Conservation (phyloP, 306 rosid genomes). For the Medicago arabica region DNA sequence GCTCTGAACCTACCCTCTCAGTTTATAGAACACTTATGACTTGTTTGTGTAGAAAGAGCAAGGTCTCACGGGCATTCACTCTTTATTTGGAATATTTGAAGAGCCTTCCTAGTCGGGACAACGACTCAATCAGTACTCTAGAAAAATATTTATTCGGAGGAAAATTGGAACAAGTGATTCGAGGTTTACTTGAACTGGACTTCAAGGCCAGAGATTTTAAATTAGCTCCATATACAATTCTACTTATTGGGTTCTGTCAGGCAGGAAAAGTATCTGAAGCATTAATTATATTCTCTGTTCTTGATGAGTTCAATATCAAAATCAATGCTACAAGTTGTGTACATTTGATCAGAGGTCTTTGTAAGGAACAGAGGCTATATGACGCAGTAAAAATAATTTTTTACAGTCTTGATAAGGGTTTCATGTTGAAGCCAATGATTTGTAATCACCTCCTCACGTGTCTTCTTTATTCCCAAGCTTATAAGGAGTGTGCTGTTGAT, state of each 20-base stretch:
- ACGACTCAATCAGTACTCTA: slow-evolving; percentile 49
- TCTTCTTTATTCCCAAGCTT: slow-evolving; percentile 51
- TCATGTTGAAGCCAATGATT: slow-evolving; percentile 46
- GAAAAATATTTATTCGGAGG: slow-evolving; percentile 58
- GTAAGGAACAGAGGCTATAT: slow-evolving; percentile 51
- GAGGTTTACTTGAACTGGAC: slow-evolving; percentile 67
- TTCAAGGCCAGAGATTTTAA: slow-evolving; percentile 56
- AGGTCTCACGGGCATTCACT: slow-evolving; percentile 56
- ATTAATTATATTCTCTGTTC: slow-evolving; percentile 60
- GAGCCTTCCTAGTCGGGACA: slow-evolving; percentile 49
- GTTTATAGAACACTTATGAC: slow-evolving; percentile 73
- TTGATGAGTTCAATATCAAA: slow-evolving; percentile 57
- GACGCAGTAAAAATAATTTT: slow-evolving; percentile 61
- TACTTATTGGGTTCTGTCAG: slow-evolving; percentile 83
- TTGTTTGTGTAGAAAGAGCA: slow-evolving; percentile 65
- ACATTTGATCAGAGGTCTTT: slow-evolving; percentile 65
- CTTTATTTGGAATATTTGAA: slow-evolving; percentile 70
- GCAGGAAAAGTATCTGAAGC: slow-evolving; percentile 60
- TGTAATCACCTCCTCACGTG: slow-evolving; percentile 52
- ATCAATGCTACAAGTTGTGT: slow-evolving; percentile 79
- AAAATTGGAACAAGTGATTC: slow-evolving; percentile 55
- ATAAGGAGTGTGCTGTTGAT: slow-evolving; percentile 47
- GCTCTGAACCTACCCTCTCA: slow-evolving; percentile 49
- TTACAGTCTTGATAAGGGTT: slow-evolving; percentile 66
- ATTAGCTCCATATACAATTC: slow-evolving; percentile 73